A percentile compares a stretch with the other conserved stretches of the same genome.
Evolutionary conservation across 805 yeast genomes (phyloP).

Genomic region (Sugiyamaella marilandica): DNA sequence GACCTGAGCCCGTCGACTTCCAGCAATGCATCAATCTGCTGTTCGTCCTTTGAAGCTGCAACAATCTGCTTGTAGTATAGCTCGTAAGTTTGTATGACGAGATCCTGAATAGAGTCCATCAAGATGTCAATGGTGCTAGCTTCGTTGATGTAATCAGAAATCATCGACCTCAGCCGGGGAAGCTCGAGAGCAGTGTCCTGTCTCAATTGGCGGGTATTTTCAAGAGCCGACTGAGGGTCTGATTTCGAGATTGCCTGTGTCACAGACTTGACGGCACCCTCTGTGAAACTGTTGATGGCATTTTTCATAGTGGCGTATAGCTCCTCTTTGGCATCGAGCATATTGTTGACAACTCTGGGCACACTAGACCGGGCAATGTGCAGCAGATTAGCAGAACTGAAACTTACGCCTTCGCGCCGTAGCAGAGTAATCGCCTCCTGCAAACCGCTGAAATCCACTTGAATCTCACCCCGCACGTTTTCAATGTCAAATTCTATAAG

Average conservation of each 20-base stretch:
- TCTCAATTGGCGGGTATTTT: conserved; percentile 41
- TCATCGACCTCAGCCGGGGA: conserved; percentile 51
- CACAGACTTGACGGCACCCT: conserved; percentile 47
- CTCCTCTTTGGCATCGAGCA: conserved; percentile 74
- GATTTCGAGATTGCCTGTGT: conserved; percentile 41
- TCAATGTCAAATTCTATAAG: conserved; percentile 76
- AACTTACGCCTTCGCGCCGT: conserved; percentile 26
- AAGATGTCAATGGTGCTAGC: conserved; percentile 45
- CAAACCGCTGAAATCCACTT: conserved; percentile 78
- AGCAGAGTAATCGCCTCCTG: conserved; percentile 45
- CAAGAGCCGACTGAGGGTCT: conserved; percentile 29
- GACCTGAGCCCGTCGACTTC: conserved; percentile 58
- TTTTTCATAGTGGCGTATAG: conserved; percentile 68
- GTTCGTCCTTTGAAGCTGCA: conserved; percentile 24
- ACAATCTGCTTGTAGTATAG: conserved; percentile 40
- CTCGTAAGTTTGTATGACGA: conserved; percentile 54
- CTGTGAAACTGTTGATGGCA: conserved; percentile 64
- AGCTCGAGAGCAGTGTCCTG: conserved; percentile 48
- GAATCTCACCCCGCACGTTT: conserved; percentile 58
- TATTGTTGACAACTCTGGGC: conserved; percentile 74
- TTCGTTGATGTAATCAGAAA: conserved; percentile 55
- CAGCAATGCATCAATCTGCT: conserved; percentile 46
- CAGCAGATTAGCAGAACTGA: conserved; percentile 35
- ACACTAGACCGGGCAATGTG: conserved; percentile 60
- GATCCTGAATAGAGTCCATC: conserved; percentile 62